Evolutionary conservation across 2,329 filamentous ascomycete genomes (phyloP), one percentile per base, ranked within the genome.

Genomic region (Xylaria sp.): DNA sequence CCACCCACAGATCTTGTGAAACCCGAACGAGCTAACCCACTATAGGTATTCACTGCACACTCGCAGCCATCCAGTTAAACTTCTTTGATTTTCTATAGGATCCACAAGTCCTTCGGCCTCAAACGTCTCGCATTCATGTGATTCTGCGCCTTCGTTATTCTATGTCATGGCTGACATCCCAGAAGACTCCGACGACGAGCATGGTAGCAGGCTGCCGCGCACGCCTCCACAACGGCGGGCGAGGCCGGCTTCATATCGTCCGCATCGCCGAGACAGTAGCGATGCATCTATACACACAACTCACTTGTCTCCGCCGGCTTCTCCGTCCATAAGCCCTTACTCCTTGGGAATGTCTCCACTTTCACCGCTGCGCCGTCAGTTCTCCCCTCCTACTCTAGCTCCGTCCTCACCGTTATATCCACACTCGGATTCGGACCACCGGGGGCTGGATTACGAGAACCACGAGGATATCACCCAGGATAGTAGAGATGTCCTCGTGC

Each of bases 401-500:
- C 72, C 64, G 57, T 72, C 74, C 13, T 70, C 74, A 5, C 69
- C 73, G 5, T 69, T 74, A 44, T 69, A 66, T 65, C 69, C 72
- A n/a, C 69, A 61, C 13, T 68, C 72, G 27, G 71, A 72, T 23
- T 42, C 68, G 10, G 76, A 78, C 25, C 72, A 74, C 37, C 37
- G 29, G 32, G 32, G 16, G 25, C 60, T 23, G 27, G 65, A 65
- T 29, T 12, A 60, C 32, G 18, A 25, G 13, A 69, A 74, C 35
- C 59, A 72, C 21, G 77, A 77, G 42, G 72, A 75, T 35, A 64
- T 78, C 54, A 72, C 77, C 21, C 77, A 78, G 53, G 80, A 81
- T 68, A 79, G 79, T 75, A 81, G 80, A 65, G 81, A 86, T 69
- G 81, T 83, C 27, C 81, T 88, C 62, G 81, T 86, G n/a, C 77